Conservation (phyloP, 1,139 yeast genomes). For the Debaryomyces psychrophilus region DNA sequence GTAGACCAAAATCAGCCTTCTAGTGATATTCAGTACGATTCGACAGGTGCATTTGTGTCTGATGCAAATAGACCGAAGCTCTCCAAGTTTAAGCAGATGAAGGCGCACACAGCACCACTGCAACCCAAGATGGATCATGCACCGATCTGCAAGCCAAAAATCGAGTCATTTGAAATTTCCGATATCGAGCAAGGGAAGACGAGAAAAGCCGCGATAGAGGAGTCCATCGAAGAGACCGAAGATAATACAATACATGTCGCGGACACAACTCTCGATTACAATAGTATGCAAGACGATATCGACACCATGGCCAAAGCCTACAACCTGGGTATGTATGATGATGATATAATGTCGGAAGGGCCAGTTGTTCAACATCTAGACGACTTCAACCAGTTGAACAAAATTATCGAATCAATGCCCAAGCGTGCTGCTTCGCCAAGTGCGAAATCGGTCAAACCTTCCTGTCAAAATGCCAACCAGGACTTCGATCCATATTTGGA, state of each 20-base stretch:
- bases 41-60: neutral
- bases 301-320: conserved; percentile 67
- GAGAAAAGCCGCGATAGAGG: conserved; percentile 13
- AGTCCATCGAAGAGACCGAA: conserved; percentile 23
- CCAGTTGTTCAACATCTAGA: conserved; percentile 56
- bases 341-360: conserved; percentile 59
- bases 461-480: conserved; percentile 22
- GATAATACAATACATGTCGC: conserved; percentile 20
- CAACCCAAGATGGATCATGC: neutral
- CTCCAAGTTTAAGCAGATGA: conserved; percentile 11
- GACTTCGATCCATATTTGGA: conserved; percentile 22
- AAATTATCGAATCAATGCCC: conserved; percentile 45
- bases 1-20: neutral
- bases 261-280: conserved; percentile 42
- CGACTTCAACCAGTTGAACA: conserved; percentile 59
- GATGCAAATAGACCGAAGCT: conserved; percentile 2
- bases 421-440: neutral
- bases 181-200: conserved; percentile 1
- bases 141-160: neutral
- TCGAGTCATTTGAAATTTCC: neutral
- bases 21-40: neutral
- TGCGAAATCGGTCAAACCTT: neutral
- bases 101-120: neutral
- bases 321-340: conserved; percentile 60
- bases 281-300: conserved; percentile 42